Percentiles rank a stretch among this genome's conserved stretches.
phyloP scores from a whole-genome alignment of 768 basidiomycete species.

The Leucocoprinus birnbaumii region DNA sequence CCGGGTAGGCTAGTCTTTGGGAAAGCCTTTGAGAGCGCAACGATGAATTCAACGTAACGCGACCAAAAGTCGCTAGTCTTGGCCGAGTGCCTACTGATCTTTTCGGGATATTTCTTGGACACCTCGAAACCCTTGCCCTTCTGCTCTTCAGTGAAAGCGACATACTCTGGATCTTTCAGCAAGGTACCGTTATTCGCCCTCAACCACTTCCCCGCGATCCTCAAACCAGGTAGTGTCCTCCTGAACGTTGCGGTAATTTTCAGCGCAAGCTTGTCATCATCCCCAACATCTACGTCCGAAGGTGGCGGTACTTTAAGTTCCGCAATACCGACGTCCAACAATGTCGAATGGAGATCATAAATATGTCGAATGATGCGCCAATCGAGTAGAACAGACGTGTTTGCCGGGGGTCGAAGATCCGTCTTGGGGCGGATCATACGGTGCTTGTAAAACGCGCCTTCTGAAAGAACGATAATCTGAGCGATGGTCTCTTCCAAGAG shows the following conservation, averaged over 20 bases:
- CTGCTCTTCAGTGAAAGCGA: conserved; percentile 28
- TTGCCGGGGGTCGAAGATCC: conserved; percentile 22
- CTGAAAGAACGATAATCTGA: conserved; percentile 66
- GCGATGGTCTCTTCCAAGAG: conserved; percentile 76
- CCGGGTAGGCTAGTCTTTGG: conserved; percentile 59
- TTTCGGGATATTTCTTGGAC: conserved; percentile 25
- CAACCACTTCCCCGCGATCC: conserved; percentile 90
- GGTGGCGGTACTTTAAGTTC: conserved; percentile 59
- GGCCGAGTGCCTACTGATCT: conserved; percentile 33
- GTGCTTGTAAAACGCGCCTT: conserved; percentile 85
- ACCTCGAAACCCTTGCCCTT: conserved; percentile 25
- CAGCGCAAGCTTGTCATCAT: conserved; percentile 59
- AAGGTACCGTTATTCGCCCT: conserved; percentile 71
- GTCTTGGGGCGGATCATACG: conserved; percentile 62
- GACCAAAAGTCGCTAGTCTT: conserved; percentile 65
- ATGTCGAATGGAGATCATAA: conserved; percentile 56
- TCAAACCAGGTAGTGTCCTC: conserved; percentile 80
- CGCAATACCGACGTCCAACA: conserved; percentile 63
- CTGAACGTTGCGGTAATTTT: conserved; percentile 85
- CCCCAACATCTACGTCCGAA: conserved; percentile 48
- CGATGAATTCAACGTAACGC: conserved; percentile 64
- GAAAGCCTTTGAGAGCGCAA: conserved; percentile 61
- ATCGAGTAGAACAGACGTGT: conserved; percentile 46
- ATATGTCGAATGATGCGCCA: conserved; percentile 66
- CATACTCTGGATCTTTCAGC: conserved; percentile 39